phyloP scores from a whole-genome alignment of 352 stramenopile species.

The Globisporangium yorkense region DNA sequence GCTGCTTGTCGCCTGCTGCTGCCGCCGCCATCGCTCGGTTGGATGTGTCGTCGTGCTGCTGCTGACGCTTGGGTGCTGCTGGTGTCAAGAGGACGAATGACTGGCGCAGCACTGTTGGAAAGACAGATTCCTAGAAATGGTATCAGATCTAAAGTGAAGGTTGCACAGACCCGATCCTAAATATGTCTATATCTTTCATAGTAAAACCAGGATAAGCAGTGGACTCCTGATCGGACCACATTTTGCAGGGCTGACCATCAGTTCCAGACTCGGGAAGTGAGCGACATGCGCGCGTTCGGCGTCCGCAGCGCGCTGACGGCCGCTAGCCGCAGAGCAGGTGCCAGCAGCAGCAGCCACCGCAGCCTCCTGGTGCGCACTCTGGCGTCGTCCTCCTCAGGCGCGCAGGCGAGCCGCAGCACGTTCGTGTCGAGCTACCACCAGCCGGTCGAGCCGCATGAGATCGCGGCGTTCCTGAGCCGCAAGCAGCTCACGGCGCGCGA shows the following conservation, averaged over 20 bases:
- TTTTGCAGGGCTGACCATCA: background rate
- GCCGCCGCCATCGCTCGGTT: background rate
- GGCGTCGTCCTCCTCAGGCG: conserved; percentile 7
- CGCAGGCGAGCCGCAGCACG: conserved; percentile 22
- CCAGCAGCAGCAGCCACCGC: background rate
- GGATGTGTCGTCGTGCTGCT: too few species aligned
- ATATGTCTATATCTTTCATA: background rate
- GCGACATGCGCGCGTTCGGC: conserved; percentile 21
- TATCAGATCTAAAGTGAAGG: background rate
- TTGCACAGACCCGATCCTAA: background rate
- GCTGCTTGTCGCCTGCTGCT: conserved; percentile 8
- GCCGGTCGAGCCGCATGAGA: conserved; percentile 54
- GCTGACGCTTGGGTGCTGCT: background rate
- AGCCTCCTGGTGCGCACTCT: background rate
- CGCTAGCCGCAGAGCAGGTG: background rate
- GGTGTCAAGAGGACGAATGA: background rate
- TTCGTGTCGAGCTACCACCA: conserved; percentile 84
- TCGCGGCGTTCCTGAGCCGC: conserved; percentile 64
- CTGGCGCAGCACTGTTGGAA: background rate
- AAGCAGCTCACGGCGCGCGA: conserved; percentile 61
- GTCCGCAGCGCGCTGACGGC: conserved; percentile 5
- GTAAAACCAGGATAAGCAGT: background rate
- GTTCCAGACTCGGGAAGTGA: background rate
- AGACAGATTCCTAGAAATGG: background rate
- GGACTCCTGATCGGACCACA: background rate